These are phyloP conservation scores for Aureobasidium musti DNA, from an alignment of 2,329 filamentous ascomycete species.

Conservation along the genomic window DNA sequence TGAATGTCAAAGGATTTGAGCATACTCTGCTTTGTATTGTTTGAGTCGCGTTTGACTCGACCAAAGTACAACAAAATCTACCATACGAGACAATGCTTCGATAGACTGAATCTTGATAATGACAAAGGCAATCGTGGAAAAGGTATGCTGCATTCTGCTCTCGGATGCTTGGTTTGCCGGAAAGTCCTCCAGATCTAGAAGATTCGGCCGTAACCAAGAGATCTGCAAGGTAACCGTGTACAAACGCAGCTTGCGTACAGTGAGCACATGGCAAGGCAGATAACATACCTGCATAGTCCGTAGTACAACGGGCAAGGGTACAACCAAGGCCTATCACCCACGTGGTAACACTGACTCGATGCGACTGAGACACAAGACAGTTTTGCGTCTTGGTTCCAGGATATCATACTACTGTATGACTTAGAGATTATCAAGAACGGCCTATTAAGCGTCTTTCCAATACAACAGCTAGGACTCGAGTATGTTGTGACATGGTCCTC, in stretches of 20 bases:
- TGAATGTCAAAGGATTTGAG: no score
- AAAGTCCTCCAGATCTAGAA: neutral
- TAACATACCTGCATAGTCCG: neutral
- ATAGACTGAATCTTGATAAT: conserved; percentile 1
- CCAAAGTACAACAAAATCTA: neutral
- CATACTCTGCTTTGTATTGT: no score
- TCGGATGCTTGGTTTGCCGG: neutral
- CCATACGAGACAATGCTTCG: neutral
- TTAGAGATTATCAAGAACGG: no score
- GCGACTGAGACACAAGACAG: neutral
- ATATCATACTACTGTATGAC: no score
- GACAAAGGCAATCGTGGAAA: neutral
- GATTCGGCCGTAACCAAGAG: conserved; percentile 4
- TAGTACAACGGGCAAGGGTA: neutral
- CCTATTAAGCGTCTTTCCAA: no score
- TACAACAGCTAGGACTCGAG: neutral
- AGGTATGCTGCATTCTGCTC: neutral
- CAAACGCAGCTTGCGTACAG: neutral
- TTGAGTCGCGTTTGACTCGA: neutral
- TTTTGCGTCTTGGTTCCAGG: no score
- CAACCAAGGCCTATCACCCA: neutral
- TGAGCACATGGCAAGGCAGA: neutral
- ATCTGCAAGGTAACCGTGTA: no score
- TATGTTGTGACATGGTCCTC: conserved; percentile 36
- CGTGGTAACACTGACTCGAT: neutral